Evolutionary conservation across 805 yeast species (phyloP).

Genomic region (Teunomyces kruisii): DNA sequence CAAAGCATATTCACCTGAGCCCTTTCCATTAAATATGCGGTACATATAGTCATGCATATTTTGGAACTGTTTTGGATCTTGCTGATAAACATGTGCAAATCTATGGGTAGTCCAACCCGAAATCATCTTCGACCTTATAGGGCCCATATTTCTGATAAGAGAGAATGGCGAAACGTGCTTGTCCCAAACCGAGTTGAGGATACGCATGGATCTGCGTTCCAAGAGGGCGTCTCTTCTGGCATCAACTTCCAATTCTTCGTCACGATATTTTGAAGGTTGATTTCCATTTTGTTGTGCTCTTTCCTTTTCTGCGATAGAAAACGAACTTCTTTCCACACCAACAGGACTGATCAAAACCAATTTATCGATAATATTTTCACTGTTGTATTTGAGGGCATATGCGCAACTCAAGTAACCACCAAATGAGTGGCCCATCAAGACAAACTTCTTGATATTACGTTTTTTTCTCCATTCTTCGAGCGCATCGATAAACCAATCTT

Average conservation of each 20-base stretch:
- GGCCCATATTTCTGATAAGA: slow-evolving; percentile 50
- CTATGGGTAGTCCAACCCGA: slow-evolving; percentile 53
- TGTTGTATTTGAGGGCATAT: slow-evolving; percentile 42
- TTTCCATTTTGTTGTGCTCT: slow-evolving; percentile 27
- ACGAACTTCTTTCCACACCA: slow-evolving; percentile 39
- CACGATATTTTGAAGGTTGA: background rate
- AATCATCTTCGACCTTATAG: slow-evolving; percentile 50
- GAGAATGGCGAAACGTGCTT: slow-evolving; percentile 55
- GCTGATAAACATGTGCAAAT: slow-evolving; percentile 40
- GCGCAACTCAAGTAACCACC: slow-evolving; percentile 47
- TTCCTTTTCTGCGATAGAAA: slow-evolving; percentile 20
- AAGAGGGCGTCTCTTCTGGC: slow-evolving; percentile 9
- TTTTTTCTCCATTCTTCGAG: slow-evolving; percentile 43
- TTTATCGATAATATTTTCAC: slow-evolving; percentile 32
- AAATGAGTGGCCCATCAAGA: slow-evolving; percentile 44
- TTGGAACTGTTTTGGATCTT: slow-evolving; percentile 32
- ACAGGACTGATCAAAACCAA: slow-evolving; percentile 44
- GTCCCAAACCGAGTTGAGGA: slow-evolving; percentile 50
- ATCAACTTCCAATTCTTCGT: slow-evolving; percentile 7
- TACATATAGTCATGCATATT: slow-evolving; percentile 56
- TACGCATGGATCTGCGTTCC: slow-evolving; percentile 15
- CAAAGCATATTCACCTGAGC: slow-evolving; percentile 65
- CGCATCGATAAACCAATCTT: slow-evolving; percentile 45
- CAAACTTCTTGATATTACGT: slow-evolving; percentile 33
- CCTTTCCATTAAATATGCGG: slow-evolving; percentile 51